These are phyloP conservation scores for Sarocladium oryzae DNA, from an alignment of 2,329 filamentous ascomycete species.

Conservation along the genomic window DNA sequence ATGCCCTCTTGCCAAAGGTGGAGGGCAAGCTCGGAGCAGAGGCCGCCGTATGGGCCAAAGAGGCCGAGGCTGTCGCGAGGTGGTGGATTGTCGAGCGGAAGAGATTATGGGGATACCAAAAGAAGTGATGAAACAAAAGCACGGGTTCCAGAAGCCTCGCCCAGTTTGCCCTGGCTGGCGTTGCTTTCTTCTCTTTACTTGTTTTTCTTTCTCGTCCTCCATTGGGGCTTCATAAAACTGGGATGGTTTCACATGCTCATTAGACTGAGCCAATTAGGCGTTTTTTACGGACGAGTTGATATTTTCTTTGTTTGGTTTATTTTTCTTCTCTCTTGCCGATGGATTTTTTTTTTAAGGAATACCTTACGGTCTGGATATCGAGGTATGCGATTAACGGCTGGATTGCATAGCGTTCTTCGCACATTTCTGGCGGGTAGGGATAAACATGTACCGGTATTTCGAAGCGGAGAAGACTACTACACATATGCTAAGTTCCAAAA, in stretches of 20 bases:
- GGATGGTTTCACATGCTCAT: too few relatives aligned
- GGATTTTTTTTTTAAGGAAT: background rate
- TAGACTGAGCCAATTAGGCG: too few relatives aligned
- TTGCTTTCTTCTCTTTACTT: background rate
- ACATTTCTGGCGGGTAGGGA: background rate
- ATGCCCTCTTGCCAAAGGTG: constrained; percentile 10
- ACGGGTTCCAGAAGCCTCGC: background rate
- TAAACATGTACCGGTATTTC: background rate
- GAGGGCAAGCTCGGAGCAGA: constrained; percentile 11
- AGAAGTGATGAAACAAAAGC: background rate
- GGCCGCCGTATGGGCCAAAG: constrained; percentile 15
- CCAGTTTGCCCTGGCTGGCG: too few relatives aligned
- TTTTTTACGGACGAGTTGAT: too few relatives aligned
- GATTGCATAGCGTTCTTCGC: background rate
- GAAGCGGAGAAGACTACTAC: background rate
- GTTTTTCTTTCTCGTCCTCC: background rate
- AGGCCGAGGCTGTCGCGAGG: constrained; percentile 15
- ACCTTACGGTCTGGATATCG: constrained; percentile 6
- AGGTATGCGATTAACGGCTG: background rate
- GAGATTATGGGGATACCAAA: constrained; percentile 11
- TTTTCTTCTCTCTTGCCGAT: background rate
- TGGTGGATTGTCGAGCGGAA: constrained; percentile 17
- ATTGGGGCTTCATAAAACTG: too few relatives aligned
- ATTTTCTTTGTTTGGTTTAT: background rate
- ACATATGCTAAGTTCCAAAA: background rate